Percentiles rank a stretch among this genome's conserved stretches.
These are phyloP conservation scores for Durotheca rogersii DNA, from an alignment of 495 filamentous ascomycete species.

Conservation along the genomic window DNA sequence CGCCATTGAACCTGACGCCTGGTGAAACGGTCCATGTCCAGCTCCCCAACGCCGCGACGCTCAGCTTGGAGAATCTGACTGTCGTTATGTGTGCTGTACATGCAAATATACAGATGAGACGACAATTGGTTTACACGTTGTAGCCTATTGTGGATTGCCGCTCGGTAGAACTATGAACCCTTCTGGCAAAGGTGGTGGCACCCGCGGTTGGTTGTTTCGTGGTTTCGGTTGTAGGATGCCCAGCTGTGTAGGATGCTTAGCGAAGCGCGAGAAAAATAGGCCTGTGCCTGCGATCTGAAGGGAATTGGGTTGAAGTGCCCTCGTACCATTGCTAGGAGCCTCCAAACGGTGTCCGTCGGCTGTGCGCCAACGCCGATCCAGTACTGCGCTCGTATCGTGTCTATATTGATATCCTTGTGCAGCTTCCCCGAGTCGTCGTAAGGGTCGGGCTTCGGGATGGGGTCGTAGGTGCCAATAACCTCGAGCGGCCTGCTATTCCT, in stretches of 20 bases:
- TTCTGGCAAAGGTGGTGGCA: slow-evolving; percentile 24
- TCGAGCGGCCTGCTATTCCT: slow-evolving; percentile 85
- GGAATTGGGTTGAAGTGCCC: neutral
- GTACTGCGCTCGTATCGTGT: slow-evolving; percentile 78
- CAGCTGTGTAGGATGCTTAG: slow-evolving; percentile 17
- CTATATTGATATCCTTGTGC: slow-evolving; percentile 88
- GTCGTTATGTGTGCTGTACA: neutral
- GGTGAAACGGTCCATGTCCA: too few species aligned
- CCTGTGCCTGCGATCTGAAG: neutral
- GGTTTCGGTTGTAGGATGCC: slow-evolving; percentile 35
- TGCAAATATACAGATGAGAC: neutral
- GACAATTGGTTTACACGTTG: too few species aligned
- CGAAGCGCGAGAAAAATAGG: neutral
- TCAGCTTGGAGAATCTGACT: neutral
- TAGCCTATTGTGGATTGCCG: too few species aligned
- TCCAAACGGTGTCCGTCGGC: slow-evolving; percentile 84
- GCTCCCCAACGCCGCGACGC: neutral
- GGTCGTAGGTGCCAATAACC: slow-evolving; percentile 94
- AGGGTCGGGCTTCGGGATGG: slow-evolving; percentile 71
- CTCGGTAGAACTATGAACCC: too few species aligned
- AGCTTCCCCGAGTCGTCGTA: slow-evolving; percentile 65
- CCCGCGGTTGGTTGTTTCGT: slow-evolving; percentile 32
- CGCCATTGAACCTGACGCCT: too few species aligned
- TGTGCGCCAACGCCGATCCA: slow-evolving; percentile 97
- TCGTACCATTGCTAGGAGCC: slow-evolving; percentile 80